Evolutionary conservation across 306 rosid species (phyloP), one percentile per base, ranked within the genome.

Genomic region (Begonia loranthoides): DNA sequence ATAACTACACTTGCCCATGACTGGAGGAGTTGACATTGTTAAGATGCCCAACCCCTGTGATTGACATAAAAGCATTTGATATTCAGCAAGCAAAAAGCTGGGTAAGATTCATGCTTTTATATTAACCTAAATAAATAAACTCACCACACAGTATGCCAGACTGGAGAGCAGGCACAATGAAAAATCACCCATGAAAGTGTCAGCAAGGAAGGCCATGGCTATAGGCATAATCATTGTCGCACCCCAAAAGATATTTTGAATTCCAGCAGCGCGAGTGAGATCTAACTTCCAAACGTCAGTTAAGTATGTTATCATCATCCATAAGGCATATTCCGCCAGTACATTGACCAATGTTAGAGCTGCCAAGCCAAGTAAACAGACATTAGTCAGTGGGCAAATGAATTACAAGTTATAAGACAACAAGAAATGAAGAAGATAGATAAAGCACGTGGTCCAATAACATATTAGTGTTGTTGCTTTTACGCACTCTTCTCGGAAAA

Each of bases 1-100:
- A 15, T 24, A 52, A 0, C 59, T 41, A 34, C 74, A 62, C 45
- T 41, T 62, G 12, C 57, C 61, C 16, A 47, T 58, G 1, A 58
- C 50, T 12, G 68, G 74, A 1, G 69, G 65, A 6, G 69, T 62
- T 12, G 74, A 69, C 55, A 69, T 51, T 47, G 74, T 39, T 39
- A 69, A 53, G 24, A 69, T 49, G 0, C 64, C 59, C 3, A 66
- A 45, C 1, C 71, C 71, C 71, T 66, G 44, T 17, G 47, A 36
- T 11, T 41, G 12, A 43, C n/a, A 11, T 2, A 3, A n/a, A 48
- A 48, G 51, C 2, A 57, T 3, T 28, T 28, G 36, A 28, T 7
- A 28, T 28, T 28, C 36, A 28, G 36, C 36, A 28, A n/a, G 9
- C 36, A 28, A 28, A 28, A 28, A 3, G 5, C 8, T 4, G 1